Conservation (phyloP, 164 flowering plant species). For the Piper betle region DNA sequence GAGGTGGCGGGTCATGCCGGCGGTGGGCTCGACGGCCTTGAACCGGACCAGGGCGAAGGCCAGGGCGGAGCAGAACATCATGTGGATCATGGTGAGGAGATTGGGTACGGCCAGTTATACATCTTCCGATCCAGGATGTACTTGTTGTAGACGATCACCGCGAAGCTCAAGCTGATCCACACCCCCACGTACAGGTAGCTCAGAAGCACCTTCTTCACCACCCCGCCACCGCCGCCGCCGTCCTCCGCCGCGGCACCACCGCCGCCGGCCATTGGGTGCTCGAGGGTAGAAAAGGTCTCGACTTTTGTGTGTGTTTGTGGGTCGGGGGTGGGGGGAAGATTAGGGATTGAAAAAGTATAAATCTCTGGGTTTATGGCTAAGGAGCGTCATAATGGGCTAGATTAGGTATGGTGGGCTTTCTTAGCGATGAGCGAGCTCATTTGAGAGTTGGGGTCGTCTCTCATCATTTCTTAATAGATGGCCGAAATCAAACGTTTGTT, state of each 20-base stretch:
- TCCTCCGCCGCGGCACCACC: conserved; percentile 9
- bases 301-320: conserved; percentile 21
- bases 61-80: conserved; percentile 29
- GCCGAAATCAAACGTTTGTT: too few relatives aligned
- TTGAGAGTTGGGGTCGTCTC: too few relatives aligned
- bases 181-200: conserved; percentile 28
- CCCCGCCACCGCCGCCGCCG: conserved; percentile 19
- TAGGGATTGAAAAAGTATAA: too few relatives aligned
- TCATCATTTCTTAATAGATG: too few relatives aligned
- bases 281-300: conserved; percentile 3
- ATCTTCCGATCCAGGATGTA: conserved; percentile 39
- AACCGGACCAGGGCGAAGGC: conserved; percentile 31
- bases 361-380: too few relatives aligned
- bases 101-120: conserved; percentile 40
- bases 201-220: conserved; percentile 27
- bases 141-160: conserved; percentile 44
- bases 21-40: conserved; percentile 25
- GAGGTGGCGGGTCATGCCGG: conserved; percentile 23
- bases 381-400: too few relatives aligned
- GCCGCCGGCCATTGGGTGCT: too few relatives aligned
- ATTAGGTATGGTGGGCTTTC: too few relatives aligned
- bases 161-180: conserved; percentile 39
- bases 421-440: too few relatives aligned
- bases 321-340: too few relatives aligned
- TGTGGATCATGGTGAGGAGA: conserved; percentile 36